Evolutionary conservation across 2,329 filamentous ascomycete genomes (phyloP).

Genomic region (Fusarium cicatricum): DNA sequence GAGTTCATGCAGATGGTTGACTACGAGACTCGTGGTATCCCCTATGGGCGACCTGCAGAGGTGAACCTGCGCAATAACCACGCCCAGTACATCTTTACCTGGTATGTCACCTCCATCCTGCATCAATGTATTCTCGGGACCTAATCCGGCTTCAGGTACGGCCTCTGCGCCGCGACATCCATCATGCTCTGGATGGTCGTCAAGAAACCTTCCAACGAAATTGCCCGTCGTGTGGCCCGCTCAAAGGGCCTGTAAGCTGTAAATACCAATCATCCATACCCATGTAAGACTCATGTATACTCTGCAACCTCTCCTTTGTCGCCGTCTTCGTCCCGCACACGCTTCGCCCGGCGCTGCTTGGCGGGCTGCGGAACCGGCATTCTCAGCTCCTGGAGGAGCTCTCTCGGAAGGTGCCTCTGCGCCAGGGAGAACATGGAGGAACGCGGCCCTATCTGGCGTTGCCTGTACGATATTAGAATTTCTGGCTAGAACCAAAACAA

Average conservation of each 20-base stretch:
- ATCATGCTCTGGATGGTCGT: slow-evolving; percentile 98
- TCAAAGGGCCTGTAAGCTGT: slow-evolving; percentile 40
- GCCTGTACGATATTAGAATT: slow-evolving; percentile 62
- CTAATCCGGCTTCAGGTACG: slow-evolving; percentile 70
- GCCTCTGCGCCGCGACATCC: slow-evolving; percentile 81
- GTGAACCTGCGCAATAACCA: slow-evolving; percentile 97
- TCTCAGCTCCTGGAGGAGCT: slow-evolving; percentile 82
- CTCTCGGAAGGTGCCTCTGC: slow-evolving; percentile 80
- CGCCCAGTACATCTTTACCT: slow-evolving; percentile 98
- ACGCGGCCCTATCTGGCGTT: slow-evolving; percentile 75
- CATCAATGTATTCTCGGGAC: not conserved
- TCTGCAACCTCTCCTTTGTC: slow-evolving; percentile 50
- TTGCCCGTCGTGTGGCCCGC: slow-evolving; percentile 69
- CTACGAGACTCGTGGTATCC: slow-evolving; percentile 81
- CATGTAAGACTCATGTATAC: slow-evolving; percentile 41
- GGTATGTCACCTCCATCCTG: slow-evolving; percentile 65
- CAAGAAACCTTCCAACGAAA: slow-evolving; percentile 81
- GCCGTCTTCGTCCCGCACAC: slow-evolving; percentile 39
- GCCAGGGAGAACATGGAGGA: slow-evolving; percentile 88
- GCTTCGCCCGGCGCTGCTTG: slow-evolving; percentile 54
- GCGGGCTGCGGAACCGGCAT: slow-evolving; percentile 67
- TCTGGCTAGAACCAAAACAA: slow-evolving; percentile 31
- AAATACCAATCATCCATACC: slow-evolving; percentile 20
- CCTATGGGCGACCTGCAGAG: slow-evolving; percentile 86
- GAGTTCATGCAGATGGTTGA: slow-evolving; percentile 80